phyloP scores from a whole-genome alignment of 257 asterid species.

The Nicotiana noctiflora region DNA sequence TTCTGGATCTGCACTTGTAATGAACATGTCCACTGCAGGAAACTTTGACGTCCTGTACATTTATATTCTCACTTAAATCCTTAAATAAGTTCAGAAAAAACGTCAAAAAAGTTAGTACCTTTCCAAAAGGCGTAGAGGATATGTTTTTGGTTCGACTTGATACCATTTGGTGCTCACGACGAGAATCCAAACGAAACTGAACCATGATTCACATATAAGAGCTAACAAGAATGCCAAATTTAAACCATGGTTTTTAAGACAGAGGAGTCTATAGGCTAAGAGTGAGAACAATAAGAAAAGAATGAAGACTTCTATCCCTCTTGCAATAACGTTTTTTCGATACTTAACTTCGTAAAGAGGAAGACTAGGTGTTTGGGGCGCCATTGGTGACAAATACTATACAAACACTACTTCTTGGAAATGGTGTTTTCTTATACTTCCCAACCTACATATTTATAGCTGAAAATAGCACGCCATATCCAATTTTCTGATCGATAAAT shows the following conservation, averaged over 20 bases:
- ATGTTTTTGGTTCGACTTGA: conserved; percentile 13
- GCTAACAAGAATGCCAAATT: conserved; percentile 20
- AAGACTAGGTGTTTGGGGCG: conserved; percentile 8
- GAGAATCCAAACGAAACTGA: conserved; percentile 32
- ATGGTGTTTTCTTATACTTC: neutral
- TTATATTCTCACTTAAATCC: no score
- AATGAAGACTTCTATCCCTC: conserved; percentile 21
- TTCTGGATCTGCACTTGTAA: conserved; percentile 29
- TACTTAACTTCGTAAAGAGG: conserved; percentile 19
- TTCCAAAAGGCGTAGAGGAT: conserved; percentile 21
- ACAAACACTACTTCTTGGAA: neutral
- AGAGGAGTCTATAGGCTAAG: conserved; percentile 18
- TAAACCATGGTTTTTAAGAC: conserved; percentile 9
- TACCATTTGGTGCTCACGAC: conserved; percentile 25
- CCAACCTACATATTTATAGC: neutral
- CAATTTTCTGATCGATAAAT: fast-evolving
- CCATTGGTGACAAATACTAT: conserved; percentile 1
- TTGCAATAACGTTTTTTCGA: conserved; percentile 13
- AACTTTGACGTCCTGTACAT: conserved; percentile 11
- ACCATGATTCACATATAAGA: conserved; percentile 32
- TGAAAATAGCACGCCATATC: no score
- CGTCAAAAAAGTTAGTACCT: neutral
- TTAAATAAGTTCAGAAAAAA: neutral
- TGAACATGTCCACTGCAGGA: conserved; percentile 31
- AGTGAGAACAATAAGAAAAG: conserved; percentile 27